Evolutionary conservation across 73 alveolate genomes (phyloP).

Genomic region (Tetrahymena thermophila): DNA sequence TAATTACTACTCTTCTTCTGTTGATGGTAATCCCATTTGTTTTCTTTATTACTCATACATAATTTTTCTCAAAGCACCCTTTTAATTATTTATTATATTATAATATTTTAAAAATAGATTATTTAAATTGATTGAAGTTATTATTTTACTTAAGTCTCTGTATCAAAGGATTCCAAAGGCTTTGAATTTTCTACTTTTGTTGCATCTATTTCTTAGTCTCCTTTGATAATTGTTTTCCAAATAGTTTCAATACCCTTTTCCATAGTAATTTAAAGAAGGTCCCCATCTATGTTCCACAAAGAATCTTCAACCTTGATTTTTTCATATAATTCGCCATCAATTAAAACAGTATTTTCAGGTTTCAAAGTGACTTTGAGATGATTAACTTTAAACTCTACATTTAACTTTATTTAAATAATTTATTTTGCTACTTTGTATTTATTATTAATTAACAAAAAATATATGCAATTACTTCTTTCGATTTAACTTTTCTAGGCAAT

Average conservation of each 20-base stretch:
- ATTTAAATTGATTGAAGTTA: not conserved
- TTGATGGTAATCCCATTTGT: constrained; percentile 85
- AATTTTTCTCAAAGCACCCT: constrained; percentile 86
- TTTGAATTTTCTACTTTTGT: constrained; percentile 95
- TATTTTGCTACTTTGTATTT: not conserved
- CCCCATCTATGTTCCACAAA: constrained; percentile 90
- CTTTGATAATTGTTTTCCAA: constrained; percentile 93
- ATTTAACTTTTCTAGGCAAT: constrained; percentile 72
- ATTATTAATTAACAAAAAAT: not conserved
- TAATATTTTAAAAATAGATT: not conserved
- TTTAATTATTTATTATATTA: not conserved
- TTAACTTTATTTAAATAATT: constrained; percentile 12
- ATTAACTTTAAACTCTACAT: constrained; percentile 74
- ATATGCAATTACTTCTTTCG: constrained; percentile 49
- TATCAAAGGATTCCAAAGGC: constrained; percentile 92
- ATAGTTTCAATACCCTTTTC: constrained; percentile 90
- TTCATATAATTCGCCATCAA: constrained; percentile 92
- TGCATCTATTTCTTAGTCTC: constrained; percentile 96
- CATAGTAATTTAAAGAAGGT: constrained; percentile 65
- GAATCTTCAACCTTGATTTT: constrained; percentile 86
- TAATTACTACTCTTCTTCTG: constrained; percentile 94
- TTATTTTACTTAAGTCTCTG: constrained; percentile 73
- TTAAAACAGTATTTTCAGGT: constrained; percentile 63
- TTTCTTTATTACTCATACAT: constrained; percentile 95
- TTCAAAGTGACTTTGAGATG: constrained; percentile 65